Base-by-base conservation (phyloP, 306 rosid genomes). In the Prunus davidiana region DNA sequence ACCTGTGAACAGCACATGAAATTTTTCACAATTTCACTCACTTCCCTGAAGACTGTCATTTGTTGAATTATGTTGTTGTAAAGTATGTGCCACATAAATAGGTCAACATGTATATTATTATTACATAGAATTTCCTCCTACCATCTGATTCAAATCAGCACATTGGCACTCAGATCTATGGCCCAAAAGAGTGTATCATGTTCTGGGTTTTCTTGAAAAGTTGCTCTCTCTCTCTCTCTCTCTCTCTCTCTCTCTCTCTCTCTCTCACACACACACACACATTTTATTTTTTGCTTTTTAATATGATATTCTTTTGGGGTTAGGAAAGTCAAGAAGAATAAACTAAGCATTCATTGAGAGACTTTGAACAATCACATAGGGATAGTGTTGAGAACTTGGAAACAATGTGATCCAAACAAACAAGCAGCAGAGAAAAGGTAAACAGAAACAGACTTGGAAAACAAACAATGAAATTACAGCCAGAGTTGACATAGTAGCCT, bases 31-130 rank as follows among this genome's bases (percentile, higher is more conserved):
- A 2, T 64, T 81, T 22, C 71, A 63, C 75, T 76, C 80, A 69
- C 87, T 83, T 16, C 79, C 78, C 78, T 80, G 82, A 82, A 85
- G 84, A 77, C 89, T 83, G 72, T 84, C 79, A 78, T 88, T 83
- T 84, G 92, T 62, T 85, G 78, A 22, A 91, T 87, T 80, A 81
- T 87, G 79, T 85, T 86, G 84, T 83, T 82, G 88, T 88, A 79
- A 80, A 84, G 90, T 89, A 77, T 83, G 83, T 79, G 86, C 79
- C 91, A 84, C 74, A 70, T 67, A 79, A 71, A 67, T 50, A 73
- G 79, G 93, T 88, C 90, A 85, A 86, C 90, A 60, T 69, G 70
- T 50, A 76, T 66, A 76, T 73, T 55, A 64, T 46, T 57, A 24
- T 19, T 28, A 8, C n/a, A 72, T 8, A 72, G 56, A 19, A 24